These are phyloP conservation scores for Berkeleyomyces basicola DNA, from an alignment of 2,329 filamentous ascomycete species.

Conservation along the genomic window DNA sequence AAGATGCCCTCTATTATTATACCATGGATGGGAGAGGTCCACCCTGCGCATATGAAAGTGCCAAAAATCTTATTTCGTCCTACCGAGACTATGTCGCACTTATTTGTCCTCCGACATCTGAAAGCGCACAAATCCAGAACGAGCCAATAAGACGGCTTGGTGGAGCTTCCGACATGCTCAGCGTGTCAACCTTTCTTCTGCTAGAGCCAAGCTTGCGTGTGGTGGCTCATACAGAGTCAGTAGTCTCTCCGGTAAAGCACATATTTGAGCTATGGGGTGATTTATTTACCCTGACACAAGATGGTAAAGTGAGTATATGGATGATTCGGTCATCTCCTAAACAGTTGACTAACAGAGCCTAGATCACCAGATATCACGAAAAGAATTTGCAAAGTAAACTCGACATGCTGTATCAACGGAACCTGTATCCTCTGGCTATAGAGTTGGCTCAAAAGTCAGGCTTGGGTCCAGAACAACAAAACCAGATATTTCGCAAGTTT, in stretches of 20 bases:
- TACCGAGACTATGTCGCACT: slow-evolving; percentile 78
- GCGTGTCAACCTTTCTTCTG: slow-evolving; percentile 73
- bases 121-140: slow-evolving; percentile 5
- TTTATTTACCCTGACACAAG: slow-evolving; percentile 73
- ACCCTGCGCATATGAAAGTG: slow-evolving; percentile 79
- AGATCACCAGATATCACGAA: slow-evolving; percentile 80
- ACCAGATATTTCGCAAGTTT: slow-evolving; percentile 81
- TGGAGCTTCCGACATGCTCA: slow-evolving; percentile 60
- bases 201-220: slow-evolving; percentile 86
- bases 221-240: slow-evolving; percentile 72
- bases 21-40: slow-evolving; percentile 69
- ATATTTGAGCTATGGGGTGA: slow-evolving; percentile 83
- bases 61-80: slow-evolving; percentile 65
- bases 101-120: slow-evolving; percentile 51
- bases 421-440: slow-evolving; percentile 81
- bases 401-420: slow-evolving; percentile 84
- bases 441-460: slow-evolving; percentile 82
- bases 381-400: slow-evolving; percentile 80
- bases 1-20: slow-evolving; percentile 94
- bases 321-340: neutral
- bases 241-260: slow-evolving; percentile 63
- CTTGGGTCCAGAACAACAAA: slow-evolving; percentile 65
- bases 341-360: slow-evolving; percentile 1
- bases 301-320: slow-evolving; percentile 56
- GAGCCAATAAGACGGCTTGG: slow-evolving; percentile 45